Percentiles rank a stretch among this genome's conserved stretches.
Evolutionary conservation across 2,329 filamentous ascomycete species (phyloP).

Genomic region (Apiospora phragmitis): DNA sequence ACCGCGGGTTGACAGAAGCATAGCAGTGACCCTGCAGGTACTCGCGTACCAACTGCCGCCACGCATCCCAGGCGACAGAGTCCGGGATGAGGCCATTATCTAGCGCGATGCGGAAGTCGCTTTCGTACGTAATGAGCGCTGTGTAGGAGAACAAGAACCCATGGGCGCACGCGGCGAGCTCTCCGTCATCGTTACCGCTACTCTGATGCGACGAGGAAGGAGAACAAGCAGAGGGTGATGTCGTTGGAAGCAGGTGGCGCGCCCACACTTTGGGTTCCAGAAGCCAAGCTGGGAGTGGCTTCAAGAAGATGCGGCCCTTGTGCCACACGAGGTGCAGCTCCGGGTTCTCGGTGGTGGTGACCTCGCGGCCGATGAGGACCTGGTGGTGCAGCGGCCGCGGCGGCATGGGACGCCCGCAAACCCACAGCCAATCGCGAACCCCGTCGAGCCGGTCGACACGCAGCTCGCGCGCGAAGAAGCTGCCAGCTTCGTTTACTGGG

Average conservation of each 20-base stretch:
- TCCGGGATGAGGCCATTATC: constrained; percentile 35
- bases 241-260: constrained; percentile 19
- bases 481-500: constrained; percentile 9
- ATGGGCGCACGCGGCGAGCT: constrained; percentile 10
- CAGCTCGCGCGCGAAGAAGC: constrained; percentile 31
- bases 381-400: constrained; percentile 41
- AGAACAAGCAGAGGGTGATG: neutral
- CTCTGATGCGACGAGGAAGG: neutral
- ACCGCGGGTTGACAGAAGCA: constrained; percentile 34
- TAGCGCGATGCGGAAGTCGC: constrained; percentile 38
- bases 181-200: neutral
- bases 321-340: constrained; percentile 43
- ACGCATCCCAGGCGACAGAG: constrained; percentile 36
- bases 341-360: constrained; percentile 37
- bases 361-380: constrained; percentile 31
- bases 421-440: constrained; percentile 32
- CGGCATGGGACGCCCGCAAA: constrained; percentile 35
- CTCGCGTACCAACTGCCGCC: constrained; percentile 22
- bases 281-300: constrained; percentile 42
- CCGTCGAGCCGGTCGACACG: constrained; percentile 31
- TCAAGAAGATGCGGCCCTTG: constrained; percentile 37
- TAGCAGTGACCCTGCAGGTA: constrained; percentile 24
- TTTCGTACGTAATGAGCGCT: constrained; percentile 37
- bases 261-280: constrained; percentile 38
- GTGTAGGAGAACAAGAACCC: constrained; percentile 41